Evolutionary conservation across 1,139 yeast genomes (phyloP).

Genomic region (Yamadazyma diospyri): DNA sequence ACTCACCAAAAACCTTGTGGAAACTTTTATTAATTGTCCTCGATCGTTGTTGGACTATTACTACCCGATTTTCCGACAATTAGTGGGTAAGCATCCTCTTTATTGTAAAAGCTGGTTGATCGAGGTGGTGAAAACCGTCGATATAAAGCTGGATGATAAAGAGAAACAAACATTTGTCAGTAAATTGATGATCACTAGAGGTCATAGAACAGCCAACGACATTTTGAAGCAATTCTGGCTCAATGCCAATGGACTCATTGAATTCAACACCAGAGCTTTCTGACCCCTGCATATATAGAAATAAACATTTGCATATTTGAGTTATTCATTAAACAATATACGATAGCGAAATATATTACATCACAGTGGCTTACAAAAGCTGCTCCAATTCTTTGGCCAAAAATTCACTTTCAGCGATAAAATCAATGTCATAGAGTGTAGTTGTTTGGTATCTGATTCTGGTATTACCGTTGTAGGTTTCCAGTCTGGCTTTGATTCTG

Average conservation of each 20-base stretch:
- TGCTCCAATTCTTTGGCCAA: constrained; percentile 51
- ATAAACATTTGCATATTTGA: too few species aligned
- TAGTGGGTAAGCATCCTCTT: constrained; percentile 53
- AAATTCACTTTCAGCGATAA: constrained; percentile 56
- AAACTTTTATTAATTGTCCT: constrained; percentile 43
- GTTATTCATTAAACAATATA: background rate
- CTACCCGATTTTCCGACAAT: constrained; percentile 50
- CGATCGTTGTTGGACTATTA: constrained; percentile 61
- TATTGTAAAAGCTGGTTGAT: constrained; percentile 46
- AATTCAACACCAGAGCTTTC: constrained; percentile 25
- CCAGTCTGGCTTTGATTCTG: constrained; percentile 79
- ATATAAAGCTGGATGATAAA: constrained; percentile 23
- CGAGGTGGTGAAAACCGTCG: constrained; percentile 24
- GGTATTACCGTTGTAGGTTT: constrained; percentile 73
- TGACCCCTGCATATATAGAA: background rate
- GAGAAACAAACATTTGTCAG: constrained; percentile 42
- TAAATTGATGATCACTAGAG: constrained; percentile 60
- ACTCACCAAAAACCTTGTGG: constrained; percentile 29
- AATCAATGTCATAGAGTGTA: constrained; percentile 55
- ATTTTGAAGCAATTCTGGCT: constrained; percentile 67
- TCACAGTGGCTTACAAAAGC: constrained; percentile 20
- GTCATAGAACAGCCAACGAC: constrained; percentile 55
- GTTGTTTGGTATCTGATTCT: constrained; percentile 74
- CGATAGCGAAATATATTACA: background rate
- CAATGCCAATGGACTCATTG: constrained; percentile 45